Evolutionary conservation across 1,284 basidiomycete genomes (phyloP), one percentile per base, ranked within the genome.

Genomic region (Puccinia coronata): DNA sequence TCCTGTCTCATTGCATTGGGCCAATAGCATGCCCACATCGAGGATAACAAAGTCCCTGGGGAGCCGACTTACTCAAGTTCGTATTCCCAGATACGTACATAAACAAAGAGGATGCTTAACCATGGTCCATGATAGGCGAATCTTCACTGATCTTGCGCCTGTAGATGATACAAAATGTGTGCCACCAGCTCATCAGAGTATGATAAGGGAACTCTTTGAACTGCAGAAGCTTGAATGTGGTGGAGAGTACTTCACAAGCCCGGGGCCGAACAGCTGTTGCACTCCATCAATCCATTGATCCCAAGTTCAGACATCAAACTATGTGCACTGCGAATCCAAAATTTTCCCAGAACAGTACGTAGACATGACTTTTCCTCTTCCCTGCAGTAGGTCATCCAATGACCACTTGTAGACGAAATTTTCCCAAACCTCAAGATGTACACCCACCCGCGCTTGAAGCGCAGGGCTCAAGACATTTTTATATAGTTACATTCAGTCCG

Each of bases 381-480:
- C 11, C 39, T 39, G 36, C 2, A 18, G 2, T 1, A 65, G 36
- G 36, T 6, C 59, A 25, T 61, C 59, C 28, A 61, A 36, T 8
- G 31, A 61, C 31, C 41, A 11, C 31, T n/a, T n/a, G n/a, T n/a
- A n/a, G n/a, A 41, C 5, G 34, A 6, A 47, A 39, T 41, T 47
- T 41, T 39, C 39, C 18, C 59, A 11, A 47, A 47, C 8, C 23
- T 67, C 41, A 67, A 43, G 39, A 67, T 67, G 23, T 67, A 41
- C 41, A 47, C 28, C 41, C 63, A 67, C 47, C 18, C 34, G 41
- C 39, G 47, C n/a, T n/a, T 43, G 39, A 43, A 47, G 39, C 12
- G 63, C 63, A 67, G 41, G 63, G 28, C 23, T 39, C 63, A 67
- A n/a, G 61, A 18, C 61, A 61, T 34, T 18, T 61, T 31, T 28